A percentile compares a stretch with the other conserved stretches of the same genome.
phyloP scores from a whole-genome alignment of 805 yeast species.

The Sugiyamaella mastotermitis region DNA sequence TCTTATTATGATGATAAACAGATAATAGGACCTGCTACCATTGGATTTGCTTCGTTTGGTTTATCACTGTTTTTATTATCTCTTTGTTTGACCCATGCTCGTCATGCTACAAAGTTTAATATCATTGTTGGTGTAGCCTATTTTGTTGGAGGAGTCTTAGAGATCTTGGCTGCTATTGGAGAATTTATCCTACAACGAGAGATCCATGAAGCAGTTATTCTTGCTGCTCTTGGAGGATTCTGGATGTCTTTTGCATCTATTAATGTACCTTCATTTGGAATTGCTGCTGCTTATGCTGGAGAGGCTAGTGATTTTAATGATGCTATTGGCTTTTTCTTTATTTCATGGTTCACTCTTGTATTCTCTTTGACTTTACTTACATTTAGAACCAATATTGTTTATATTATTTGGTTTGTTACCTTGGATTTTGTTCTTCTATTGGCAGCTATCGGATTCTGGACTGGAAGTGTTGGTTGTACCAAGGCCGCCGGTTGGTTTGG shows the following conservation, averaged over 20 bases:
- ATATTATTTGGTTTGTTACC: constrained; percentile 49
- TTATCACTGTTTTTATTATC: no score
- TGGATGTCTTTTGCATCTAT: constrained; percentile 65
- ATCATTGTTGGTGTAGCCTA: constrained; percentile 51
- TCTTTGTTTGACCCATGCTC: no score
- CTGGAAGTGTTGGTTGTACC: constrained; percentile 19
- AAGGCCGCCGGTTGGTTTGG: constrained; percentile 63
- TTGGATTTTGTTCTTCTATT: constrained; percentile 51
- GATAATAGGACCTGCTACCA: no score
- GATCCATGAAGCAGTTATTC: constrained; percentile 63
- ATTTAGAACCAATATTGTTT: constrained; percentile 57
- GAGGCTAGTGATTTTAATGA: constrained; percentile 32
- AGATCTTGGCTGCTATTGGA: constrained; percentile 60
- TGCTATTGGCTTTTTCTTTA: constrained; percentile 53
- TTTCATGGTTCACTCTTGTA: constrained; percentile 65
- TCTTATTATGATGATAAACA: no score
- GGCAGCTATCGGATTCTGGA: constrained; percentile 30
- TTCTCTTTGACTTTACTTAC: constrained; percentile 48
- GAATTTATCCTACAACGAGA: constrained; percentile 56
- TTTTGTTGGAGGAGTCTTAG: constrained; percentile 59
- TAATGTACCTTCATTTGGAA: constrained; percentile 53
- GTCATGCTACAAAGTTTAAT: no score
- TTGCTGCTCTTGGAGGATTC: constrained; percentile 60
- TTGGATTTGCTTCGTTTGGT: no score
- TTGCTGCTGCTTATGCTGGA: constrained; percentile 45